Base-by-base conservation (phyloP, 2,329 filamentous ascomycete genomes). In the Balansia obtecta region DNA sequence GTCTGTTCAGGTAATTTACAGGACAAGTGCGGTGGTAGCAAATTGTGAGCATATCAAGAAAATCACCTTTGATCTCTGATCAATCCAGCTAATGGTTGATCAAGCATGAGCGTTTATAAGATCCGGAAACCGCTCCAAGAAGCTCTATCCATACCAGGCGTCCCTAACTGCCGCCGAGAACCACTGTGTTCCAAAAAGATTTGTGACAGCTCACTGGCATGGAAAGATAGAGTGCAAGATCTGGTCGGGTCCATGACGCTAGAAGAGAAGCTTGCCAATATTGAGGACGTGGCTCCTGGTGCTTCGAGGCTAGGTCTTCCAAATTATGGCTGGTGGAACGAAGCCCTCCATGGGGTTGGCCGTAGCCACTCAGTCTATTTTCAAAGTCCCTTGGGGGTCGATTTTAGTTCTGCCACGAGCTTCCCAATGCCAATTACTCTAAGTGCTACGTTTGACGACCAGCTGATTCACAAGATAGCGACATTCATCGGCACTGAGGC, bases 341-440 rank as follows among this genome's bases (percentile, higher is more conserved):
- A 81, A 61, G 80, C 75, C 1, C 71, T 84, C 0, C 82, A 85
- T 57, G 82, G 82, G 1, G 68, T 85, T 0, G 80, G 75, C 4
- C 60, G 56, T 4, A 72, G 71, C 33, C 38, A 9, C 3, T 18
- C 18, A n/a, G 45, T 47, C 18, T 27, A 37, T 13, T 48, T 42
- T 4, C 38, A 48, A 10, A 34, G 22, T 2, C 56, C 68, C 65
- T 15, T 60, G 58, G 50, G 48, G 22, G 46, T 38, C 39, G 43
- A 52, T 16, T 85, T 73, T 60, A 75, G 70, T 54, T 77, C 75
- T 58, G 77, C 82, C 0, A 85, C 82, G 0, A 80, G 76, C 0
- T 86, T 85, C 58, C 80, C 82, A 0, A 74, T 77, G 59, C 81
- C 82, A 0, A 82, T 86, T 48, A 63, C 76, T 2, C 74, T 81